These are phyloP conservation scores for Grosmannia serpens DNA, from an alignment of 2,329 filamentous ascomycete genomes.

Conservation along the genomic window DNA sequence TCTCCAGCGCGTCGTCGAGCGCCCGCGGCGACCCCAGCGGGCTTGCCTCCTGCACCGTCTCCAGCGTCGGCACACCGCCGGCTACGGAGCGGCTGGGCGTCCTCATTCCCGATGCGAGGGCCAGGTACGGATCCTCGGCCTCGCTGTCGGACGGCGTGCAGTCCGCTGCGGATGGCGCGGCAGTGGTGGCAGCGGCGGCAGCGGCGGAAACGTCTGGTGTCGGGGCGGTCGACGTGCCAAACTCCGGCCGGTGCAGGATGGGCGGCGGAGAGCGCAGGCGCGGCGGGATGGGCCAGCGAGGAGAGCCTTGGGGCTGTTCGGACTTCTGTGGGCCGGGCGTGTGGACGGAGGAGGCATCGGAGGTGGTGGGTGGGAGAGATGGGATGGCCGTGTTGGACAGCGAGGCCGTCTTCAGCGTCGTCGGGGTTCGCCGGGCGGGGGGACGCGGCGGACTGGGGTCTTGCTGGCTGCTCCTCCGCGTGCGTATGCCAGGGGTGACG, in stretches of 20 bases:
- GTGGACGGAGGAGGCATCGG: slow-evolving; percentile 48
- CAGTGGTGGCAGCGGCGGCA: slow-evolving; percentile 33
- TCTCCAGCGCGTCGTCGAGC: slow-evolving; percentile 36
- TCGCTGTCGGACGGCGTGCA: slow-evolving; percentile 28
- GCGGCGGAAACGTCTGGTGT: slow-evolving; percentile 32
- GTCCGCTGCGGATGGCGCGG: background rate
- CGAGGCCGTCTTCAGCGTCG: slow-evolving; percentile 44
- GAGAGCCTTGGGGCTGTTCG: slow-evolving; percentile 42
- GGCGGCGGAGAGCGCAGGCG: slow-evolving; percentile 69
- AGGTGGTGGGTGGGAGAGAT: slow-evolving; percentile 45
- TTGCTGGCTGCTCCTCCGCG: slow-evolving; percentile 22
- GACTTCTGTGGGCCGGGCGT: slow-evolving; percentile 55
- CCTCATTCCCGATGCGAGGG: slow-evolving; percentile 37
- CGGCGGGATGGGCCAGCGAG: slow-evolving; percentile 68
- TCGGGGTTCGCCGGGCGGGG: slow-evolving; percentile 40
- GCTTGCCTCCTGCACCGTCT: slow-evolving; percentile 87
- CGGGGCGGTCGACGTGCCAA: slow-evolving; percentile 18
- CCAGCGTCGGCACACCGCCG: slow-evolving; percentile 53
- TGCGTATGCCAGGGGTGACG: slow-evolving; percentile 27
- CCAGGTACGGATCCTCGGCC: slow-evolving; percentile 34
- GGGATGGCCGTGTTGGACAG: slow-evolving; percentile 59
- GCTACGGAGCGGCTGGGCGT: slow-evolving; percentile 49
- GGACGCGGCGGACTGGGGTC: slow-evolving; percentile 52
- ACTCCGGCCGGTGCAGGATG: slow-evolving; percentile 31
- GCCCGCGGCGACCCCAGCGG: slow-evolving; percentile 56